Evolutionary conservation across 202 grass and related monocot species (phyloP).

Genomic region (Saccharum hybrid): DNA sequence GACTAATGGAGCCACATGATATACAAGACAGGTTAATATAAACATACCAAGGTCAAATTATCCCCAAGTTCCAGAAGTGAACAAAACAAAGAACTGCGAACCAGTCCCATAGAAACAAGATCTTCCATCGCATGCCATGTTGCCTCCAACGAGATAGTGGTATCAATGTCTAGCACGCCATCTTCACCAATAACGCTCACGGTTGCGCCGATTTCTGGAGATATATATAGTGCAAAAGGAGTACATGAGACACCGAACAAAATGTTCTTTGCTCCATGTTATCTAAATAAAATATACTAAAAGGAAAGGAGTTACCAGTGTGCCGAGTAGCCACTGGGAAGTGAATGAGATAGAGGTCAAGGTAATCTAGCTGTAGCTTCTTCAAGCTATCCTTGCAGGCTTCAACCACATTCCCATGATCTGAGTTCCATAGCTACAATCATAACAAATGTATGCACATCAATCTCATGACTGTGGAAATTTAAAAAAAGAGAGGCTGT

Average conservation of each 20-base stretch:
- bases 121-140: conserved; percentile 96
- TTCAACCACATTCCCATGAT: conserved; percentile 83
- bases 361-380: conserved; percentile 77
- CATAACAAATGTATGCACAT: not conserved
- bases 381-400: conserved; percentile 89
- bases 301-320: conserved; percentile 58
- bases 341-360: conserved; percentile 90
- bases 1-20: no score
- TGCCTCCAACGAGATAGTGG: conserved; percentile 80
- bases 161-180: conserved; percentile 93
- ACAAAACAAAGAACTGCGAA: conserved; percentile 32
- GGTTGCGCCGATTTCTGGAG: conserved; percentile 73
- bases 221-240: not conserved
- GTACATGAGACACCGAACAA: not conserved
- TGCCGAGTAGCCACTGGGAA: conserved; percentile 87
- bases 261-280: not conserved
- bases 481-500: no score
- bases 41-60: not conserved
- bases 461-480: not conserved
- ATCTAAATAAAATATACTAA: not conserved
- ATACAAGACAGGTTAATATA: not conserved
- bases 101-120: conserved; percentile 81
- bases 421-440: conserved; percentile 85
- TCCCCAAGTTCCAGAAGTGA: not conserved
- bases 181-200: conserved; percentile 79